phyloP scores from a whole-genome alignment of 345 rosid species.

The Heritiera fomes region DNA sequence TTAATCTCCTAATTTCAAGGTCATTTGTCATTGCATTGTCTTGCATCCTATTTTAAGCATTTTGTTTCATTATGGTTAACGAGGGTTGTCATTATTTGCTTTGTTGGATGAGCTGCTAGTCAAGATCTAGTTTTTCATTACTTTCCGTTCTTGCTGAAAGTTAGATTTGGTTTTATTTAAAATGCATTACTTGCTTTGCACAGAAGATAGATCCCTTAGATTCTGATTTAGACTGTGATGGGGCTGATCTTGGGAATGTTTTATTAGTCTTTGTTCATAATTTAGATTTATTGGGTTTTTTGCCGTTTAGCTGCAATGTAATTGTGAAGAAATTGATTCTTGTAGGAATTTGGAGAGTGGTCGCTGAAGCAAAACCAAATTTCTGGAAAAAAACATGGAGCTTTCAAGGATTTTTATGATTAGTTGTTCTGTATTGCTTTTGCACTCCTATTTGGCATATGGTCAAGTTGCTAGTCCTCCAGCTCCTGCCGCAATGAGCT shows the following conservation, averaged over 20 bases:
- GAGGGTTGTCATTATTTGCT: neutral
- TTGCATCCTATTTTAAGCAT: neutral
- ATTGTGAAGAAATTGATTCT: neutral
- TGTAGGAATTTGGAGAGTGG: slow-evolving; percentile 43
- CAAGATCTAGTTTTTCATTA: slow-evolving; percentile 35
- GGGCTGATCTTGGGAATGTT: neutral
- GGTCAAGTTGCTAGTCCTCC: slow-evolving; percentile 68
- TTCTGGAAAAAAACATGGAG: slow-evolving; percentile 40
- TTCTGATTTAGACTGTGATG: slow-evolving; percentile 3
- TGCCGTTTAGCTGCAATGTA: neutral
- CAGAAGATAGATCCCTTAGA: neutral
- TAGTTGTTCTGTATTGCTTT: slow-evolving; percentile 32
- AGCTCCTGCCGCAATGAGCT: slow-evolving; percentile 30
- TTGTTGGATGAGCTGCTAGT: slow-evolving; percentile 2
- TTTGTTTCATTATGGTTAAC: neutral
- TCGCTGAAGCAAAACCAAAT: slow-evolving; percentile 12
- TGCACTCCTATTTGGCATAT: slow-evolving; percentile 37
- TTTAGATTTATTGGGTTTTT: neutral
- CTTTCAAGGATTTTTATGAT: slow-evolving; percentile 38
- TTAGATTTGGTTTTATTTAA: slow-evolving; percentile 3
- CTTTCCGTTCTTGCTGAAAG: neutral
- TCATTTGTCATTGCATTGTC: neutral
- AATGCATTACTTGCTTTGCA: neutral
- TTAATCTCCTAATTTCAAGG: slow-evolving; percentile 13
- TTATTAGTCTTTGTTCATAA: neutral